A percentile compares a stretch with the other conserved stretches of the same genome.
Evolutionary conservation across 306 rosid genomes (phyloP).

Genomic region (Castanea crenata): DNA sequence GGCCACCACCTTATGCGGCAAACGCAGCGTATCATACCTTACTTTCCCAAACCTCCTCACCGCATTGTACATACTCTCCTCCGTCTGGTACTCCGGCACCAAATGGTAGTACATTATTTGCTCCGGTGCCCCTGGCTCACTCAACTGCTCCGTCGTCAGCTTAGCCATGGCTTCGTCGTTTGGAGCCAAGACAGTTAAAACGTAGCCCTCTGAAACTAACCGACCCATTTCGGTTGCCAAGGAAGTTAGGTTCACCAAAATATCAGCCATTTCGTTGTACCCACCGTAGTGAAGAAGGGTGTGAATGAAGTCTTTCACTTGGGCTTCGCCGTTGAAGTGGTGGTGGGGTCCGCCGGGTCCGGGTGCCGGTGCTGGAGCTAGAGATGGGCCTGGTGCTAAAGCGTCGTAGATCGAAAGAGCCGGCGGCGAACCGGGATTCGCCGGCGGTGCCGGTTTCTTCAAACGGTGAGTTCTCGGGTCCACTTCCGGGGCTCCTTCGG

Average conservation of each 20-base stretch:
- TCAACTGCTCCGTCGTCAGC: constrained; percentile 73
- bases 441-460: constrained; percentile 52
- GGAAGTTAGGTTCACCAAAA: constrained; percentile 70
- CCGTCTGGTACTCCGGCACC: constrained; percentile 81
- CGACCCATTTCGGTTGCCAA: constrained; percentile 76
- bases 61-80: constrained; percentile 85
- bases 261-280: constrained; percentile 83
- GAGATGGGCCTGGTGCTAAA: constrained; percentile 65
- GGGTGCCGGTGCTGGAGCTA: constrained; percentile 84
- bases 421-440: constrained; percentile 57
- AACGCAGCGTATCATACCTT: constrained; percentile 58
- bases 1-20: constrained; percentile 71
- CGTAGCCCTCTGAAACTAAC: constrained; percentile 76
- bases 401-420: constrained; percentile 63
- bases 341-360: constrained; percentile 82
- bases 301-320: constrained; percentile 78
- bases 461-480: constrained; percentile 69
- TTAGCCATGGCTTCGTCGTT: constrained; percentile 89
- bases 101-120: constrained; percentile 79
- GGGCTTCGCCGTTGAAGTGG: constrained; percentile 70
- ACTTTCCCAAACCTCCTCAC: constrained; percentile 77
- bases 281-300: constrained; percentile 75
- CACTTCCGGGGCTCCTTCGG: constrained; percentile 67
- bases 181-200: constrained; percentile 70
- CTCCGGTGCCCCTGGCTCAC: constrained; percentile 91